Percentiles rank a stretch among this genome's conserved stretches.
phyloP scores from a whole-genome alignment of 2,329 filamentous ascomycete species.

The Colletotrichum eleusines region DNA sequence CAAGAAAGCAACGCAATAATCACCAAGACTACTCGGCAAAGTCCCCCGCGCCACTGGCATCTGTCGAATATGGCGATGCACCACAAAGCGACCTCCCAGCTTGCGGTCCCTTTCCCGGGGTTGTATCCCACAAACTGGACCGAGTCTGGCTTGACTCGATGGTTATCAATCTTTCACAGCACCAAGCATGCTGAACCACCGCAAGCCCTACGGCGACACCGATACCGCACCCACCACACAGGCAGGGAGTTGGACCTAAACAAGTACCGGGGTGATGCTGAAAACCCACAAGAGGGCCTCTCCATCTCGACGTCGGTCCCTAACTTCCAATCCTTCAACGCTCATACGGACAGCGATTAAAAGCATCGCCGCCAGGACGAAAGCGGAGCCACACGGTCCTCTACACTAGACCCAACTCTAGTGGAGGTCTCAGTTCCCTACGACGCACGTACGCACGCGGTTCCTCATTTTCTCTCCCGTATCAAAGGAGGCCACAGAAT shows the following conservation, averaged over 20 bases:
- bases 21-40: conserved; percentile 16
- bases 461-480: conserved; percentile 8
- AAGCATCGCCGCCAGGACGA: conserved; percentile 1
- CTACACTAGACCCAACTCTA: neutral
- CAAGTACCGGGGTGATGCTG: neutral
- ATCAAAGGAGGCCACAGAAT: conserved; percentile 14
- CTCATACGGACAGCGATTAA: neutral
- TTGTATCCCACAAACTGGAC: neutral
- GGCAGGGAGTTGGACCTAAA: neutral
- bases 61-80: neutral
- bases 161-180: conserved; percentile 13
- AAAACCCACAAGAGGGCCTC: neutral
- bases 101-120: conserved; percentile 7
- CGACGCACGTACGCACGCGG: neutral
- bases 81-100: neutral
- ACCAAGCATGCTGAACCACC: conserved; percentile 20
- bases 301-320: neutral
- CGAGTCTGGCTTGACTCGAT: conserved; percentile 26
- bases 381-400: conserved; percentile 14
- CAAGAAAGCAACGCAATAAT: conserved; percentile 20
- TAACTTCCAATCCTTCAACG: neutral
- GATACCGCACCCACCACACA: neutral
- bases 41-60: conserved; percentile 17
- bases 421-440: neutral
- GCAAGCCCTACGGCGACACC: neutral